Evolutionary conservation across 225 moss, liverwort and hornwort species (phyloP).

Genomic region (Lunularia cruciata): DNA sequence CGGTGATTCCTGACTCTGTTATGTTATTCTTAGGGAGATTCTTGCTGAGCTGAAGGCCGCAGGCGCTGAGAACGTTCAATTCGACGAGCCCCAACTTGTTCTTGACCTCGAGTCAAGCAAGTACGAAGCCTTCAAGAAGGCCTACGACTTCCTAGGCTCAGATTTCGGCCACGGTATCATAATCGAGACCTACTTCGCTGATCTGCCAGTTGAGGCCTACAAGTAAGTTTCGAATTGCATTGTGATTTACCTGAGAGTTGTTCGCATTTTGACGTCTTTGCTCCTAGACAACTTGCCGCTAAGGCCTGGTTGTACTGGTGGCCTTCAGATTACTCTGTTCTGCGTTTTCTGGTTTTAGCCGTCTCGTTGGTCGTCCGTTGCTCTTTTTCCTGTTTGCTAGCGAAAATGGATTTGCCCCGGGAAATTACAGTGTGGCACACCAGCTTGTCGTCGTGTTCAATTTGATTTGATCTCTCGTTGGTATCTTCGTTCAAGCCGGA

Average conservation of each 20-base stretch:
- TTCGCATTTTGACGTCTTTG: background rate
- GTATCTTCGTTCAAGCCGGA: too few relatives aligned
- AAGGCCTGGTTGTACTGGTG: background rate
- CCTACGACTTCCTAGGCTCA: slow-evolving; percentile 53
- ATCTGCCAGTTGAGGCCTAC: slow-evolving; percentile 70
- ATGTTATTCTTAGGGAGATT: slow-evolving; percentile 58
- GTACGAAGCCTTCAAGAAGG: slow-evolving; percentile 53
- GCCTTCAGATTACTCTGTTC: background rate
- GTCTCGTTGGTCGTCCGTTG: background rate
- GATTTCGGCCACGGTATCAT: slow-evolving; percentile 51
- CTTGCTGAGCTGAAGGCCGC: slow-evolving; percentile 54
- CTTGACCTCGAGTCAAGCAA: slow-evolving; percentile 62
- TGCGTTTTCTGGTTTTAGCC: background rate
- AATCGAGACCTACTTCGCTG: slow-evolving; percentile 85
- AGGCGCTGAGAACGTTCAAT: slow-evolving; percentile 54
- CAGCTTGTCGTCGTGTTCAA: too few relatives aligned
- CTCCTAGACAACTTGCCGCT: background rate
- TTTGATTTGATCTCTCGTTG: too few relatives aligned
- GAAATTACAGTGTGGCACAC: too few relatives aligned
- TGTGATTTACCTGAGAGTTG: background rate
- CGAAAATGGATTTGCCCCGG: background rate
- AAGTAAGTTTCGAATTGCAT: slow-evolving; percentile 43
- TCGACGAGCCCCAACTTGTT: slow-evolving; percentile 79
- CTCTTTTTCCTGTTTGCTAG: background rate
- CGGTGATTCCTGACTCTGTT: too few relatives aligned